Evolutionary conservation across 2,329 filamentous ascomycete genomes (phyloP), one percentile per base, ranked within the genome.

Genomic region (Cladosporium phlei): DNA sequence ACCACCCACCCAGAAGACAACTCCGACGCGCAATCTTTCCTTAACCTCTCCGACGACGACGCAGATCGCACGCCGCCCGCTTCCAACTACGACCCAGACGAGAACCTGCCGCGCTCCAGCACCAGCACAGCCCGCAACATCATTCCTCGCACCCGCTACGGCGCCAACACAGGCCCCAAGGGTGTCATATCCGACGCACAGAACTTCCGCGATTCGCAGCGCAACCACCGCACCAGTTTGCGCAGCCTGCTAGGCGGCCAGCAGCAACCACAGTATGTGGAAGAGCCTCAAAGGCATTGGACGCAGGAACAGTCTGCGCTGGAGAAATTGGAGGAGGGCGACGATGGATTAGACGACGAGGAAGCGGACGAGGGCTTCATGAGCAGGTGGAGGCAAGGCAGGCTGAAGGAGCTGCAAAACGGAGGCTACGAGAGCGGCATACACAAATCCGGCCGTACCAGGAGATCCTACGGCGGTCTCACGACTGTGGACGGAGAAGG

Each of bases 401-500:
- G 93, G 49, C 73, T 91, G 62, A 76, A 80, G 51, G 88, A 97
- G 71, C 74, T 97, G 43, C 65, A 71, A 78, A 59, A 48, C 38
- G 76, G 77, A 17, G 52, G 85, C 75, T 52, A 75, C 85, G 59
- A 80, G 83, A 59, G 84, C 80, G 43, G 91, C 84, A 64, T 59
- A 48, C 55, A 59, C 37, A 51, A 47, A 14, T 48, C 51, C 8
- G 46, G 52, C 29, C 55, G 53, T 16, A 56, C 84, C 58, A 79
- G 85, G 53, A 75, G 86, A 54, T 75, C 84, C 48, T 97, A 86
- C 63, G 93, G 93, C 17, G 79, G 77, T 10, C 72, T 97, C 52
- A 85, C 90, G 52, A 78, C 81, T 49, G 93, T 97, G 1, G 90
- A 97, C 71, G 91, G 88, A 6, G 74, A 85, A 54, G 93, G 90